Base-by-base conservation (phyloP, 345 rosid genomes). In the Zanthoxylum bungeanum region DNA sequence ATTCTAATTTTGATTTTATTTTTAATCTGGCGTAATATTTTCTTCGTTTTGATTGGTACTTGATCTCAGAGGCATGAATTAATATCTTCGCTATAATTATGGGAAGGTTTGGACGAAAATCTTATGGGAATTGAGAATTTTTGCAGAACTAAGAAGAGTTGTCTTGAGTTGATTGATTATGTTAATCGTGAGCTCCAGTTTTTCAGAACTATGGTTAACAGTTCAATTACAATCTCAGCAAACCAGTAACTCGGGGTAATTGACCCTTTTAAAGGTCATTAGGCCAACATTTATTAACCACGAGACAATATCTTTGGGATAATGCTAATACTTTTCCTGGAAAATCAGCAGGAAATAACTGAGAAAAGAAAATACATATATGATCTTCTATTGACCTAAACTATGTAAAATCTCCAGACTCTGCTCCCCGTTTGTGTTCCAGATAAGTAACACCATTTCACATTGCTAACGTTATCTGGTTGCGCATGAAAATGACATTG, bases 401-500 rank as follows among this genome's bases (percentile, higher is more conserved):
- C 6, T 4, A 2, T 6, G 4, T 49, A 19, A 31, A 10, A 28
- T 27, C n/a, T 21, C 1, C 0, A 36, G 8, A 36, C 46, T 36
- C 28, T 9, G 30, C 66, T 39, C 31, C 24, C 24, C 24, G 25
- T 7, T 59, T n/a, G 5, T 63, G 21, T 24, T 63, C 17, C 21
- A 9, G 36, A 22, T 9, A 5, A 3, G 16, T 16, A 25, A 47
- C 33, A 1, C 56, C 16, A 9, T 44, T 24, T 28, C 14, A 1
- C 44, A 2, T 1, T 37, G 34, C 31, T 31, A 6, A 39, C 7
- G 25, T 60, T 65, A 61, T 75, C 81, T 73, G 67, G 69, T 83
- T 19, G 81, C 75, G 63, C 81, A 80, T 10, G 92, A 81, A 62
- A 88, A 85, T 55, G 87, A 42, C 55, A 84, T 33, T 40, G 91